Conservation (phyloP, 176 grass and related monocot species). For the Canna indica region DNA sequence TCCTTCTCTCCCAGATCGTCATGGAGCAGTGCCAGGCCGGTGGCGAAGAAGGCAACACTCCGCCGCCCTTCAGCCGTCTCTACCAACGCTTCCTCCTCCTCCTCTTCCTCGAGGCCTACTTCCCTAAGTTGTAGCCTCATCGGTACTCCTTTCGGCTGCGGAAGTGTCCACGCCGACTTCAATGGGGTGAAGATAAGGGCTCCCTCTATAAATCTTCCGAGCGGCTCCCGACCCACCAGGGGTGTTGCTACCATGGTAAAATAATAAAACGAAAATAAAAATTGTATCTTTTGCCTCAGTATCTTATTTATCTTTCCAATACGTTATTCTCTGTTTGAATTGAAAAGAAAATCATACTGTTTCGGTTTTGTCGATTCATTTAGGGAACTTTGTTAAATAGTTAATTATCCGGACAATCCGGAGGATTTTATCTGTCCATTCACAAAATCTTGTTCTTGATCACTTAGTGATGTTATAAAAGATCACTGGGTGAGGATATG, state of each 20-base stretch:
- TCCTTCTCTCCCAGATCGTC: not conserved
- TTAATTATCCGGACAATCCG: no score
- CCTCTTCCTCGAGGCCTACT: not conserved
- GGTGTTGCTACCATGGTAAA: conserved; percentile 25
- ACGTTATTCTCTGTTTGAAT: no score
- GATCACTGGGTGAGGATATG: no score
- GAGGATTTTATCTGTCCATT: no score
- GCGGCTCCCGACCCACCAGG: not conserved
- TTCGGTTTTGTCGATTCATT: not conserved
- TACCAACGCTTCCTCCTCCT: not conserved
- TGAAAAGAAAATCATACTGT: not conserved
- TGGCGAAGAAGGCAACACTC: not conserved
- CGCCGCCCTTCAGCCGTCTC: not conserved
- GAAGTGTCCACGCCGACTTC: conserved; percentile 18
- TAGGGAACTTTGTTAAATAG: no score
- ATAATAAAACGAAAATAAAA: not conserved
- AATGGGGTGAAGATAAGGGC: conserved; percentile 12
- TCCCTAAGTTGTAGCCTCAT: conserved; percentile 1
- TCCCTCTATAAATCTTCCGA: conserved; percentile 5
- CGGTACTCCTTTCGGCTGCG: not conserved
- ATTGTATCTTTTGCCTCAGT: not conserved
- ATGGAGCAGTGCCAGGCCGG: not conserved
- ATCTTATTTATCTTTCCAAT: not conserved
- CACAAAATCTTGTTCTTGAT: no score
- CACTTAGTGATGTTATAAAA: no score